These are phyloP conservation scores for Coemansia pectinata DNA, from an alignment of 192 early-diverging fungal species.

Conservation along the genomic window DNA sequence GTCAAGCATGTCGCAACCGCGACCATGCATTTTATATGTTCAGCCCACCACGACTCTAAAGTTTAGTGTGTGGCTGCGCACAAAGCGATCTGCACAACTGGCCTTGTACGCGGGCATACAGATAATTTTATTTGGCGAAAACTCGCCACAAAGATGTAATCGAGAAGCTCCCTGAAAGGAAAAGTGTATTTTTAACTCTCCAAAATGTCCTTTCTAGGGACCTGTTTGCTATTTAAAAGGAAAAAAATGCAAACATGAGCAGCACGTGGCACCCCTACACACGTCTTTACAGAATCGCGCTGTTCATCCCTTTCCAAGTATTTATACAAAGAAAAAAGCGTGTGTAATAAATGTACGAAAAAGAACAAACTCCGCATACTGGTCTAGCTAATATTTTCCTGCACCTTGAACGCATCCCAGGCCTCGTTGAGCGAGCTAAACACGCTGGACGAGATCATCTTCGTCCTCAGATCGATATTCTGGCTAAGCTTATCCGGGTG, in stretches of 20 bases:
- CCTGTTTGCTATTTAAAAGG: too few species aligned
- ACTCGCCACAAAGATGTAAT: too few species aligned
- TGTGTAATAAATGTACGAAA: background rate
- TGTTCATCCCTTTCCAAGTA: background rate
- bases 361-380: background rate
- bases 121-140: too few species aligned
- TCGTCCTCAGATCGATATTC: conserved; percentile 72
- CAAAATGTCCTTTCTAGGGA: too few species aligned
- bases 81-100: too few species aligned
- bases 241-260: too few species aligned
- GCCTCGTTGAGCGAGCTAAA: conserved; percentile 91
- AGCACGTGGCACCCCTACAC: background rate
- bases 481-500: conserved; percentile 93
- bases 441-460: conserved; percentile 83
- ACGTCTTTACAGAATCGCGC: background rate
- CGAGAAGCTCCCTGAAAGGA: too few species aligned
- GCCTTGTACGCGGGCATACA: too few species aligned
- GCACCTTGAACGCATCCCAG: conserved; percentile 90
- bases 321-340: background rate
- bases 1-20: background rate
- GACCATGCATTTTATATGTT: background rate
- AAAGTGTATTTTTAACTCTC: too few species aligned
- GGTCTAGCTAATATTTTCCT: conserved; percentile 63
- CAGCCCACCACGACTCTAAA: background rate
- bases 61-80: too few species aligned